Percentiles rank a stretch among this genome's conserved stretches.
These are phyloP conservation scores for Phoma sp. DNA, from an alignment of 2,329 filamentous ascomycete species.

Conservation along the genomic window DNA sequence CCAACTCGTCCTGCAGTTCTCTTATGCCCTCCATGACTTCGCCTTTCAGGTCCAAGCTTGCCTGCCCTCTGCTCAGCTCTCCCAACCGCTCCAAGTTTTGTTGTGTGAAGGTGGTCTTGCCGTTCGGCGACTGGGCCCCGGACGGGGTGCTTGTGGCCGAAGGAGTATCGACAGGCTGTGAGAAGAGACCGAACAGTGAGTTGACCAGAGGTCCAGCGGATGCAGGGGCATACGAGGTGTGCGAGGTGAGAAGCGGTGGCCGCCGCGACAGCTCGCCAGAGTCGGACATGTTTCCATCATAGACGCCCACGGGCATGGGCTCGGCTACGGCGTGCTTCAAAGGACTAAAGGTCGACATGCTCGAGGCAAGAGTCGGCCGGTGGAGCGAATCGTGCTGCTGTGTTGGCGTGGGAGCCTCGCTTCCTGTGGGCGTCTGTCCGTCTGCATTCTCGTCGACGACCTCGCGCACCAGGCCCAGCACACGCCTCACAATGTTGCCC, in stretches of 20 bases:
- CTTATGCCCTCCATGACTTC: constrained; percentile 94
- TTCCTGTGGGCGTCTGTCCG: constrained; percentile 61
- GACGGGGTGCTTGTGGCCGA: constrained; percentile 59
- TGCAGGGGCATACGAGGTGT: constrained; percentile 64
- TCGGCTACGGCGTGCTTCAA: constrained; percentile 51
- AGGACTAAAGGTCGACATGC: constrained; percentile 56
- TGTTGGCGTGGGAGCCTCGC: constrained; percentile 56
- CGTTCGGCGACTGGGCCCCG: constrained; percentile 57
- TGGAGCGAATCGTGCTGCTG: constrained; percentile 41
- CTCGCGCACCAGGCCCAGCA: constrained; percentile 88
- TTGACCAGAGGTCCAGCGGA: constrained; percentile 62
- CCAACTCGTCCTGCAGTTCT: constrained; percentile 94
- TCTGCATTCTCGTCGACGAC: constrained; percentile 84
- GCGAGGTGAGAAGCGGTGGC: constrained; percentile 66
- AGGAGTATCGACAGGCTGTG: constrained; percentile 64
- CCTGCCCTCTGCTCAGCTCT: constrained; percentile 47
- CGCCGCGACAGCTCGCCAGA: constrained; percentile 52
- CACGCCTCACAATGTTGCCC: constrained; percentile 90
- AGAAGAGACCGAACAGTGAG: constrained; percentile 88
- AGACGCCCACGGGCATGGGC: constrained; percentile 38
- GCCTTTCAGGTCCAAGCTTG: constrained; percentile 74
- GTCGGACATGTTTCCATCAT: constrained; percentile 42
- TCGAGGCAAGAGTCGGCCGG: constrained; percentile 48
- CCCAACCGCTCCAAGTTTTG: constrained; percentile 47
- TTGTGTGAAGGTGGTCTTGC: constrained; percentile 46